A percentile compares a stretch with the other conserved stretches of the same genome.
These are phyloP conservation scores for Inga oerstediana DNA, from an alignment of 306 rosid genomes.

Conservation along the genomic window DNA sequence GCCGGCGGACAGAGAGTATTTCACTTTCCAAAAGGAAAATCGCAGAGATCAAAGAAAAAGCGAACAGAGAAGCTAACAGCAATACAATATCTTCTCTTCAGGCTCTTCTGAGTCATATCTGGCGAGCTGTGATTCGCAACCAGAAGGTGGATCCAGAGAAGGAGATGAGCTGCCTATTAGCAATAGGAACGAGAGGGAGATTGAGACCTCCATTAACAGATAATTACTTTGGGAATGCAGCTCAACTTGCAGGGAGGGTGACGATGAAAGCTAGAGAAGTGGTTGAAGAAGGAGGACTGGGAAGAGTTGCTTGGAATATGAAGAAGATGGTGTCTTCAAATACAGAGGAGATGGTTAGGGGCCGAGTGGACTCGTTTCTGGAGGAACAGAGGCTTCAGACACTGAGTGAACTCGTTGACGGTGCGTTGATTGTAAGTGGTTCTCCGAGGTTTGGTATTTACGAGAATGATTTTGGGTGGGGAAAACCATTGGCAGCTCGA, in stretches of 20 bases:
- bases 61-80: no score
- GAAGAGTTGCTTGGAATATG: constrained; percentile 43
- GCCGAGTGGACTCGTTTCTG: neutral
- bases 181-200: no score
- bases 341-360: constrained; percentile 17
- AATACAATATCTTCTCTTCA: no score
- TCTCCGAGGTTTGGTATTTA: neutral
- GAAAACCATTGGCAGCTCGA: neutral
- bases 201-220: neutral
- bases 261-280: neutral
- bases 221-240: neutral
- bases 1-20: no score
- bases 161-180: no score
- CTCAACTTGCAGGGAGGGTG: neutral
- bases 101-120: no score
- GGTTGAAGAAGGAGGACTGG: constrained; percentile 17
- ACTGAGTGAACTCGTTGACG: neutral
- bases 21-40: no score
- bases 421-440: neutral
- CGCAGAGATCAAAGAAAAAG: no score
- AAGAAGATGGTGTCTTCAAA: constrained; percentile 33
- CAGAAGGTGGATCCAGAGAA: no score
- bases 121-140: no score
- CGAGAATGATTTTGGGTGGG: neutral
- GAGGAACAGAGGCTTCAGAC: neutral